Percentiles rank a stretch among this genome's conserved stretches.
Evolutionary conservation across 108 stramenopile species (phyloP).

Genomic region (Nitzschia palea): DNA sequence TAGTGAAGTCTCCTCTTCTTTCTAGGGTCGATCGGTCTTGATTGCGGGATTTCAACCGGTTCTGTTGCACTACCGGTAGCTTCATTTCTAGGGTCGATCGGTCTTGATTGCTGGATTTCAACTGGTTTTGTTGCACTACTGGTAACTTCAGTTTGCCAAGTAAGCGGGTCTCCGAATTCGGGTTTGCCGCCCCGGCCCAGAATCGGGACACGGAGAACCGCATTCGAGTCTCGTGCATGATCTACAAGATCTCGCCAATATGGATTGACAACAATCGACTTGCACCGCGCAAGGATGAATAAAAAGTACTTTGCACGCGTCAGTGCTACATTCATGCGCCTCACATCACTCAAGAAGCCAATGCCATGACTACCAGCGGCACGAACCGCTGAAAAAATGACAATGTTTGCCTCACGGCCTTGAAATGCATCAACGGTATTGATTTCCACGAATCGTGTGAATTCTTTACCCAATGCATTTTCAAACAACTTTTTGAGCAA

Average conservation of each 20-base stretch:
- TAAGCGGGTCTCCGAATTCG: constrained; percentile 15
- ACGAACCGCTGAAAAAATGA: constrained; percentile 92
- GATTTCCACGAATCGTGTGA: constrained; percentile 67
- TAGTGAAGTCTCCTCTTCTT: constrained; percentile 1
- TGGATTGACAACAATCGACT: constrained; percentile 80
- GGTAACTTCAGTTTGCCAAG: constrained; percentile 28
- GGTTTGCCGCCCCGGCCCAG: constrained; percentile 5
- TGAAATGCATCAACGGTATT: constrained; percentile 96
- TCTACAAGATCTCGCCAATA: constrained; percentile 85
- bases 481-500: constrained; percentile 63
- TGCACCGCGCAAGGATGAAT: constrained; percentile 80
- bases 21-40: neutral
- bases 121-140: neutral
- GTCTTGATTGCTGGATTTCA: neutral
- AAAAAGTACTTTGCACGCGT: constrained; percentile 93
- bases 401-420: constrained; percentile 91
- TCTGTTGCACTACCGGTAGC: neutral
- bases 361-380: constrained; percentile 89
- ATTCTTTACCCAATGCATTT: constrained; percentile 47
- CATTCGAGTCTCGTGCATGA: constrained; percentile 62
- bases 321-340: constrained; percentile 98
- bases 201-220: constrained; percentile 62
- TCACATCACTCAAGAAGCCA: constrained; percentile 96
- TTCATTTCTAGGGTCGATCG: constrained; percentile 6
- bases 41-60: neutral